phyloP scores from a whole-genome alignment of 2,329 filamentous ascomycete genomes.

The Cladophialophora bantiana region DNA sequence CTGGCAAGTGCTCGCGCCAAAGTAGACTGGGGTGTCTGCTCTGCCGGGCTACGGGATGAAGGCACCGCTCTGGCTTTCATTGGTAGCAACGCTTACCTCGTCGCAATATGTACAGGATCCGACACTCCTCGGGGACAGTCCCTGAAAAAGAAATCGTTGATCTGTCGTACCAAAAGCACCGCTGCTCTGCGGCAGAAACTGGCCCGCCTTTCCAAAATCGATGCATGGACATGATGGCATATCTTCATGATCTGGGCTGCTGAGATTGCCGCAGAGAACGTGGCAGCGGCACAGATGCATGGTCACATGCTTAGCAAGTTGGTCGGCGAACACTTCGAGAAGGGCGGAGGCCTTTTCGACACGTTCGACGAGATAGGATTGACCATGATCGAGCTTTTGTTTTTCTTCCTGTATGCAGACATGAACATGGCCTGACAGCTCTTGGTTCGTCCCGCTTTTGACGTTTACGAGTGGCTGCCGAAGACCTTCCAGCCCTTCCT shows the following conservation, averaged over 20 bases:
- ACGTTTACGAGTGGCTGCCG: conserved; percentile 1
- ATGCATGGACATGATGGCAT: neutral
- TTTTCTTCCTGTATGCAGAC: conserved; percentile 4
- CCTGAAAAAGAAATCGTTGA: neutral
- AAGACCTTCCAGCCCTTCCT: neutral
- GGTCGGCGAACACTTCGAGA: neutral
- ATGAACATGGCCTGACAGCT: conserved; percentile 1
- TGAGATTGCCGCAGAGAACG: conserved; percentile 1
- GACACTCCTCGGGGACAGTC: neutral
- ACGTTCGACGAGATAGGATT: neutral
- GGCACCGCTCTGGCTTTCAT: conserved; percentile 3
- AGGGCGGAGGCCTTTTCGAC: neutral
- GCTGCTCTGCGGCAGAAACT: neutral
- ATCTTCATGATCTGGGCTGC: conserved; percentile 4
- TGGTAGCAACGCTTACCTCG: neutral
- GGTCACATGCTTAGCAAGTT: neutral
- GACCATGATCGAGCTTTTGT: conserved; percentile 2
- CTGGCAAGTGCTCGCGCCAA: neutral
- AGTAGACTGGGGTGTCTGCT: neutral
- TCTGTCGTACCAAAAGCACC: neutral
- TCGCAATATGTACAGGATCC: neutral
- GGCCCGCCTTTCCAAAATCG: neutral
- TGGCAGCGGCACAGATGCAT: neutral
- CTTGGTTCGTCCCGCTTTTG: neutral
- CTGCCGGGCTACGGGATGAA: neutral